Evolutionary conservation across 768 basidiomycete genomes (phyloP).

Genomic region (Collybiopsis confluens): DNA sequence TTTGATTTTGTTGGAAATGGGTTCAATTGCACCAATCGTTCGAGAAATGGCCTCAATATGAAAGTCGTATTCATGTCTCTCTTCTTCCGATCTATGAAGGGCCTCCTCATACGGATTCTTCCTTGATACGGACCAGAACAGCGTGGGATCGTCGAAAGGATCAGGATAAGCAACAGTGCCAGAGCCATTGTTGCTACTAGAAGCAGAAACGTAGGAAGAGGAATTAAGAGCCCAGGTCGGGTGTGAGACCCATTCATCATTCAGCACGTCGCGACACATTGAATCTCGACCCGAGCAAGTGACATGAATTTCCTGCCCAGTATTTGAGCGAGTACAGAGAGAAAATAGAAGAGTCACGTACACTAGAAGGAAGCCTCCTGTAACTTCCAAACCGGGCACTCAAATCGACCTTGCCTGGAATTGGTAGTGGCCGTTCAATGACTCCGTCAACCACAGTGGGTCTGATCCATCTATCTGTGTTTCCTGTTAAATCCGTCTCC

Average conservation of each 20-base stretch:
- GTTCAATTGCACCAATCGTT: conserved; percentile 88
- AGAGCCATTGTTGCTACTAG: background rate
- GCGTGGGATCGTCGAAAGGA: conserved; percentile 74
- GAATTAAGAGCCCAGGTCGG: conserved; percentile 69
- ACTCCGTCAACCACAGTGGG: conserved; percentile 38
- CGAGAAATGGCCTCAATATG: conserved; percentile 94
- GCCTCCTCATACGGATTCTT: conserved; percentile 98
- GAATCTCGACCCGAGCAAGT: conserved; percentile 94
- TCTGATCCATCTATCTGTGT: conserved; percentile 42
- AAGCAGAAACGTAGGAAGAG: conserved; percentile 1
- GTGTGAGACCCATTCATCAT: conserved; percentile 98
- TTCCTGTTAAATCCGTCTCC: background rate
- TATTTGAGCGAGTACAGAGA: background rate
- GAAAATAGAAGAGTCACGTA: conserved; percentile 36
- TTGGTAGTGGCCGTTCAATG: conserved; percentile 30
- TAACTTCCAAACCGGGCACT: conserved; percentile 85
- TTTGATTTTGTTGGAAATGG: conserved; percentile 82
- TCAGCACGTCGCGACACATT: conserved; percentile 93
- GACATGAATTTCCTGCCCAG: conserved; percentile 72
- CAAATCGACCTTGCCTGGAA: conserved; percentile 61
- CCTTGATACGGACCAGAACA: conserved; percentile 75
- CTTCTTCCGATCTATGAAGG: conserved; percentile 93
- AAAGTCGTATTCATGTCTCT: conserved; percentile 98
- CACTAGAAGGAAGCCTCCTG: conserved; percentile 72
- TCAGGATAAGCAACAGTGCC: conserved; percentile 3